These are phyloP conservation scores for Aspergillus clavatus DNA, from an alignment of 2,329 filamentous ascomycete genomes.

Conservation along the genomic window DNA sequence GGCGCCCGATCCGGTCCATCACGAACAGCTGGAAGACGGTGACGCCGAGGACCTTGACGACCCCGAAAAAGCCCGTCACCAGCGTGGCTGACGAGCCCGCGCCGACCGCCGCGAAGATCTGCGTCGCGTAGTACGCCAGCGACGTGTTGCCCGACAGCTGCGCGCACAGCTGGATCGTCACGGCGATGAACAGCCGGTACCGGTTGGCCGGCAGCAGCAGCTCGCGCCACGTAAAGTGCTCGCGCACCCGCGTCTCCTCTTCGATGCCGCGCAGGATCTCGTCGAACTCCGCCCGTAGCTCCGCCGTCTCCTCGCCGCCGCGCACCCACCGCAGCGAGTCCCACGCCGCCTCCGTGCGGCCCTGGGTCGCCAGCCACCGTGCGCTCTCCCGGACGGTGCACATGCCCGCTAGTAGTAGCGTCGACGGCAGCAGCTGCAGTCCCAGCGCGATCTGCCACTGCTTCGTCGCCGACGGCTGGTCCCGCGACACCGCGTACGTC, in stretches of 20 bases:
- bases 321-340: slow-evolving; percentile 50
- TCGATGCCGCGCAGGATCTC: slow-evolving; percentile 44
- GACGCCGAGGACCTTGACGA: slow-evolving; percentile 49
- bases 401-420: slow-evolving; percentile 47
- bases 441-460: slow-evolving; percentile 51
- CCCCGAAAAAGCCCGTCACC: slow-evolving; percentile 51
- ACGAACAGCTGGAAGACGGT: slow-evolving; percentile 46
- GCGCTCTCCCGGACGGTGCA: slow-evolving; percentile 47
- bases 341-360: slow-evolving; percentile 44
- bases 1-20: slow-evolving; percentile 48
- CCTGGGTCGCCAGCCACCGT: slow-evolving; percentile 46
- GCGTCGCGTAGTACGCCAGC: slow-evolving; percentile 50
- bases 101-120: slow-evolving; percentile 49
- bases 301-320: slow-evolving; percentile 40
- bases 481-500: slow-evolving; percentile 44
- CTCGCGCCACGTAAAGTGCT: slow-evolving; percentile 47
- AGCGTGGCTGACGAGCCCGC: slow-evolving; percentile 46
- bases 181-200: slow-evolving; percentile 45
- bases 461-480: slow-evolving; percentile 34
- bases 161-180: slow-evolving; percentile 48
- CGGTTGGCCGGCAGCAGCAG: slow-evolving; percentile 45
- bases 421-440: slow-evolving; percentile 47
- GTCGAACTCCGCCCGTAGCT: slow-evolving; percentile 31
- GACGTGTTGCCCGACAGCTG: slow-evolving; percentile 51
- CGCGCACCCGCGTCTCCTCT: slow-evolving; percentile 44